Base-by-base conservation (phyloP, 2,329 filamentous ascomycete genomes). In the Penicillium sp. region DNA sequence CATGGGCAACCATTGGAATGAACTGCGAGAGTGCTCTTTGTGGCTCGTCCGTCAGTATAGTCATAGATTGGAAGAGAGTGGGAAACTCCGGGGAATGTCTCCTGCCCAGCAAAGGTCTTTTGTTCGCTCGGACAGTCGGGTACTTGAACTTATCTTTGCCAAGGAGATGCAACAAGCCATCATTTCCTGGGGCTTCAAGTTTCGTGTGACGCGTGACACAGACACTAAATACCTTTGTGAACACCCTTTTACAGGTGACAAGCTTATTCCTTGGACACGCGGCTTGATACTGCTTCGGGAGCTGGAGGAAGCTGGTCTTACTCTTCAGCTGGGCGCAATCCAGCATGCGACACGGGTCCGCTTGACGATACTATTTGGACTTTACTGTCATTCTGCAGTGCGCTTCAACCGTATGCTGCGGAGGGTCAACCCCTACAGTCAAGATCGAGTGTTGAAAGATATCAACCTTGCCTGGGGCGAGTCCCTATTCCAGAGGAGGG, bases 1-100 rank as follows among this genome's bases (percentile, higher is more conserved):
- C 4, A 87, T 85, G 82, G 68, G 74, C 9, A 75, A 80, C 8
- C 75, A 79, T 16, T 79, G 84, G 65, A 66, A 78, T 14, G 80
- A 83, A 31, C 72, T 88, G 7, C 75, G 78, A 56, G 77, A 77
- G 22, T 73, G 86, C 26, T 75, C 80, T 13, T 63, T 82, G 44
- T 83, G 79, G 82, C 75, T 89, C 3, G 75, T 77, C 7, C 66
- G 66, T 10, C 73, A 73, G 53, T 82, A 82, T 52, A 64, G 63
- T 21, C 55, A 52, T 24, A 55, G 35, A 21, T 53, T 51, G 13
- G 59, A 57, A 48, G 48, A 60, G 19, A 54, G 26, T 26, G 43
- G 49, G 35, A 63, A 57, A 19, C 52, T 58, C 16, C 49, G 58
- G 33, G 51, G 57, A 24, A 48, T 50, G 26, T 31, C 14, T 52